phyloP scores from a whole-genome alignment of 2,329 filamentous ascomycete species.

The Stagonosporopsis tanaceti region DNA sequence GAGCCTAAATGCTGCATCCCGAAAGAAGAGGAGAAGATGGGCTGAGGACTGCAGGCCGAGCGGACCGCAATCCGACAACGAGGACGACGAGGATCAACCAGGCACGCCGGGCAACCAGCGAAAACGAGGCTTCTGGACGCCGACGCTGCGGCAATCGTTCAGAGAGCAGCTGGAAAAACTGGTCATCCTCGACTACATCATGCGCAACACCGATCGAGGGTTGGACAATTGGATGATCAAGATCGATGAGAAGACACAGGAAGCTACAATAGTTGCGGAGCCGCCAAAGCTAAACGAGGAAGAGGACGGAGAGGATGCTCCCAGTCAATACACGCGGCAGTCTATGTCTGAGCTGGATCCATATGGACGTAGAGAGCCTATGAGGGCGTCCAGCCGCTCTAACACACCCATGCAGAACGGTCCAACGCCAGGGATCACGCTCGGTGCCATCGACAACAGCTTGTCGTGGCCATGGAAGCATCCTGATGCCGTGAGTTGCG shows the following conservation, averaged over 20 bases:
- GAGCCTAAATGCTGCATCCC: conserved; percentile 73
- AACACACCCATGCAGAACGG: conserved; percentile 62
- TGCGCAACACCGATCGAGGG: conserved; percentile 97
- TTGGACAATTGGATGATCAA: conserved; percentile 99
- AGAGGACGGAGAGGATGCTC: conserved; percentile 47
- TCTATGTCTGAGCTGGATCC: conserved; percentile 67
- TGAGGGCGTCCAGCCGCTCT: conserved; percentile 74
- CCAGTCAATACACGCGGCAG: conserved; percentile 65
- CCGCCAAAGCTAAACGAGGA: conserved; percentile 71
- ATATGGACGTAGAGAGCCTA: conserved; percentile 81
- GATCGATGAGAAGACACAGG: conserved; percentile 83
- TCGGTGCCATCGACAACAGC: conserved; percentile 97
- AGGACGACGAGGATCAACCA: conserved; percentile 62
- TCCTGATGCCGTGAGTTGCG: conserved; percentile 76
- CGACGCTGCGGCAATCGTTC: conserved; percentile 86
- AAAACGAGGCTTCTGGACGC: conserved; percentile 81
- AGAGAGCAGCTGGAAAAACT: conserved; percentile 95
- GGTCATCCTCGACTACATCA: conserved; percentile 97
- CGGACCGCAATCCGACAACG: conserved; percentile 65
- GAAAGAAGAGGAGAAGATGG: conserved; percentile 73
- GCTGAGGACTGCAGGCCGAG: conserved; percentile 81
- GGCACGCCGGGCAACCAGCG: conserved; percentile 45
- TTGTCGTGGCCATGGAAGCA: conserved; percentile 99
- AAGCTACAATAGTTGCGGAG: conserved; percentile 86
- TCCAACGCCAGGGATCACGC: conserved; percentile 68